Conservation (phyloP, 2,329 filamentous ascomycete species). For the Fusarium sp. region DNA sequence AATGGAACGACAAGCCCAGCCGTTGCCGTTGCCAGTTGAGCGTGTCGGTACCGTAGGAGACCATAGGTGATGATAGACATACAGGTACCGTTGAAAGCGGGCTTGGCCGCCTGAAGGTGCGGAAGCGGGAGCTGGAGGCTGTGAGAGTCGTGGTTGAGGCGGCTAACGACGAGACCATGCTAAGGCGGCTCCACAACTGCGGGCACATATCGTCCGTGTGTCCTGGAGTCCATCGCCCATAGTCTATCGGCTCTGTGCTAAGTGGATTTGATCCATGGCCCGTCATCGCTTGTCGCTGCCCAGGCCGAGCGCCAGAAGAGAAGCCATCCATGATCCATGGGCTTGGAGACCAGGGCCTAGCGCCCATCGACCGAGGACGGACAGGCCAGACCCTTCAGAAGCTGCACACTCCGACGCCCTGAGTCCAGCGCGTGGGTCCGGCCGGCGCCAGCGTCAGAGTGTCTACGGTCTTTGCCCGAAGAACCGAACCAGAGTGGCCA, state of each 20-base stretch:
- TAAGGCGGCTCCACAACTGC: conserved; percentile 14
- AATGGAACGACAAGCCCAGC: background rate
- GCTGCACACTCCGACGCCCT: conserved; percentile 24
- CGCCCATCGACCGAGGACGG: conserved; percentile 24
- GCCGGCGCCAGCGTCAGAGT: conserved; percentile 25
- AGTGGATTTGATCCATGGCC: conserved; percentile 7
- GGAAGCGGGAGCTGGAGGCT: conserved; percentile 20
- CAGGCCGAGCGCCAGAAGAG: conserved; percentile 2
- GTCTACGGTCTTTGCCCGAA: conserved; percentile 39
- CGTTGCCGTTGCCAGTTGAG: conserved; percentile 12
- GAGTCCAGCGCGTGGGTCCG: conserved; percentile 32
- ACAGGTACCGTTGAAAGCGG: conserved; percentile 6
- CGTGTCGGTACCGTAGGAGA: background rate
- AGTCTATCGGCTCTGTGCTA: conserved; percentile 18
- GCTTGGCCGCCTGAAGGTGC: background rate
- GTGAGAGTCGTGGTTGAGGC: conserved; percentile 27
- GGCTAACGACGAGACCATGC: conserved; percentile 24
- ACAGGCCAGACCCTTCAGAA: conserved; percentile 29
- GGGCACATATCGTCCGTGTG: conserved; percentile 18
- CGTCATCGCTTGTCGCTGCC: conserved; percentile 1
- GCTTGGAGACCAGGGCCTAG: conserved; percentile 38
- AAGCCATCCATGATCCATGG: conserved; percentile 25
- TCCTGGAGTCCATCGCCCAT: conserved; percentile 5
- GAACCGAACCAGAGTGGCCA: conserved; percentile 32
- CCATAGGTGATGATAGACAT: conserved; percentile 4